Evolutionary conservation across 306 rosid genomes (phyloP).

Genomic region (Quercus robur): DNA sequence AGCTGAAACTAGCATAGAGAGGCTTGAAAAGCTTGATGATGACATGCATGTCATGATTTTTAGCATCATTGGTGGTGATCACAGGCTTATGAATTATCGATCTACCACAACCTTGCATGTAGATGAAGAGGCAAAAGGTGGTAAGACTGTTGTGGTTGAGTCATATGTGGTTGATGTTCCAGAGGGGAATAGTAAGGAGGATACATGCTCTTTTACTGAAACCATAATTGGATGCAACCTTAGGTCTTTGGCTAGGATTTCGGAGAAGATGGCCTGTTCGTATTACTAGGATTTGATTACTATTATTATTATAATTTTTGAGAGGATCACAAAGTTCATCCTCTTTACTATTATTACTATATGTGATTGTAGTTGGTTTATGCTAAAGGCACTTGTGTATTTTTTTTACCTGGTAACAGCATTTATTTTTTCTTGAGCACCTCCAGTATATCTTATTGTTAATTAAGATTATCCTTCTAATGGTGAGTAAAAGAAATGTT

Average conservation of each 20-base stretch:
- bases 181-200: constrained; percentile 45
- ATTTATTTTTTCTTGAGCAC: no score
- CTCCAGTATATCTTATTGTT: no score
- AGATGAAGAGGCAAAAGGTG: constrained; percentile 19
- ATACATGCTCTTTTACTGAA: constrained; percentile 50
- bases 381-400: background rate
- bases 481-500: no score
- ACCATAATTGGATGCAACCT: constrained; percentile 61
- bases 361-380: background rate
- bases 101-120: constrained; percentile 52
- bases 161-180: constrained; percentile 73
- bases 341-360: background rate
- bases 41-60: constrained; percentile 40
- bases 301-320: background rate
- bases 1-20: constrained; percentile 43
- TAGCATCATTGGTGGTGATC: constrained; percentile 70
- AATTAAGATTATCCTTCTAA: no score
- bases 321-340: background rate
- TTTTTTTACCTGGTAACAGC: background rate
- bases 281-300: background rate
- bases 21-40: constrained; percentile 55
- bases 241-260: constrained; percentile 45
- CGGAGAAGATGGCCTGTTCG: constrained; percentile 28
- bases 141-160: constrained; percentile 48
- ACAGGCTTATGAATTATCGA: constrained; percentile 50